phyloP scores from a whole-genome alignment of 129 eudicot species.

The Ambrosia trifida region DNA sequence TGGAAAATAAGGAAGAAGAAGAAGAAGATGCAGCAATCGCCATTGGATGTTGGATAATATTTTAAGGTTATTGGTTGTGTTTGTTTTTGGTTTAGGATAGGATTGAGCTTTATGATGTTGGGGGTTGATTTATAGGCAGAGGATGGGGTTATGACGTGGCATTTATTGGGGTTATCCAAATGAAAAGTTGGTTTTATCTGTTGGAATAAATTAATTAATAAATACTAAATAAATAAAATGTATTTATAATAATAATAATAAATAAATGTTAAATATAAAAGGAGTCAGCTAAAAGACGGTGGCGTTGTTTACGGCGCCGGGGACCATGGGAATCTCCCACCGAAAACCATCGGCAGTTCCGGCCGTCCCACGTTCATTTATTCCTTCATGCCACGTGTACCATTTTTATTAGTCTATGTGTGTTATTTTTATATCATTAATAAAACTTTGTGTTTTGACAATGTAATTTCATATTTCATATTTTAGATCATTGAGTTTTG shows the following conservation, averaged over 20 bases:
- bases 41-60: not conserved
- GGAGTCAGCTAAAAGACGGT: constrained; percentile 1
- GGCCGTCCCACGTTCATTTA: constrained; percentile 30
- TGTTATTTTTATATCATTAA: not conserved
- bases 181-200: not conserved
- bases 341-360: constrained; percentile 7
- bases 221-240: not conserved
- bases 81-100: not conserved
- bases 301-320: constrained; percentile 26
- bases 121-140: constrained; percentile 11
- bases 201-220: not conserved
- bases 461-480: not conserved
- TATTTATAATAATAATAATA: no score
- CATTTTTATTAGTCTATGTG: not conserved
- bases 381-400: not conserved
- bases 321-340: constrained; percentile 22
- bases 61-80: not conserved
- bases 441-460: not conserved
- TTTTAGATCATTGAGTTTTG: no score
- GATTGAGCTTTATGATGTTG: not conserved
- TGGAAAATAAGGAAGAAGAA: constrained; percentile 16
- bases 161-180: constrained; percentile 20
- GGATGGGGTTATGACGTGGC: constrained; percentile 8
- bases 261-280: not conserved
- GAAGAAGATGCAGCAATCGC: constrained; percentile 13